A percentile compares a stretch with the other conserved stretches of the same genome.
These are phyloP conservation scores for Epicoccum sorghinum DNA, from an alignment of 2,329 filamentous ascomycete genomes.

Conservation along the genomic window DNA sequence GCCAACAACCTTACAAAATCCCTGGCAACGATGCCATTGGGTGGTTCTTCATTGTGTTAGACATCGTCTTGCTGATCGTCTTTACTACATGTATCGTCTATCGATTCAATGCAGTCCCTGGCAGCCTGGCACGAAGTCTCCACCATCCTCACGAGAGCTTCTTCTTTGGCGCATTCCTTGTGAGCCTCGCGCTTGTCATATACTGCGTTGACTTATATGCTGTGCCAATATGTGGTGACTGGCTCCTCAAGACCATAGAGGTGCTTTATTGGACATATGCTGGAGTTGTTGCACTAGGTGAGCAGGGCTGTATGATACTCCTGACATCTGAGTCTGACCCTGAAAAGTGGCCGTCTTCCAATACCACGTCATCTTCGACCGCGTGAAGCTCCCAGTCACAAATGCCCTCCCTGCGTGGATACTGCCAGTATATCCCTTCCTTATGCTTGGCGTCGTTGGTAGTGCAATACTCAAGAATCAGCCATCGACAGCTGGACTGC, in stretches of 20 bases:
- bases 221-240: slow-evolving; percentile 61
- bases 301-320: background rate
- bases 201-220: slow-evolving; percentile 62
- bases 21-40: slow-evolving; percentile 67
- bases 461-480: slow-evolving; percentile 45
- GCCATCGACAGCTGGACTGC: slow-evolving; percentile 30
- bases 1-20: slow-evolving; percentile 64
- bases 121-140: slow-evolving; percentile 59
- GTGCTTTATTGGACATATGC: slow-evolving; percentile 75
- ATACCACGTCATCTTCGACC: slow-evolving; percentile 97
- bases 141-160: slow-evolving; percentile 71
- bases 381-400: slow-evolving; percentile 60
- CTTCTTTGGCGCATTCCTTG: slow-evolving; percentile 74
- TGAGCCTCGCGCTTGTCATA: slow-evolving; percentile 58
- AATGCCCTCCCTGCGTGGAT: slow-evolving; percentile 51
- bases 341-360: slow-evolving; percentile 75
- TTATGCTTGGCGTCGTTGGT: slow-evolving; percentile 47
- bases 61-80: slow-evolving; percentile 66
- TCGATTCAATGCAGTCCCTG: slow-evolving; percentile 60
- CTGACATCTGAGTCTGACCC: background rate
- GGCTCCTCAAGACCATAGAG: slow-evolving; percentile 64
- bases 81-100: slow-evolving; percentile 65
- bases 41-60: slow-evolving; percentile 68
- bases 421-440: slow-evolving; percentile 40
- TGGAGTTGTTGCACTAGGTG: slow-evolving; percentile 40